A percentile compares a stretch with the other conserved stretches of the same genome.
phyloP scores from a whole-genome alignment of 2,329 filamentous ascomycete genomes.

The Trichoderma sp. region DNA sequence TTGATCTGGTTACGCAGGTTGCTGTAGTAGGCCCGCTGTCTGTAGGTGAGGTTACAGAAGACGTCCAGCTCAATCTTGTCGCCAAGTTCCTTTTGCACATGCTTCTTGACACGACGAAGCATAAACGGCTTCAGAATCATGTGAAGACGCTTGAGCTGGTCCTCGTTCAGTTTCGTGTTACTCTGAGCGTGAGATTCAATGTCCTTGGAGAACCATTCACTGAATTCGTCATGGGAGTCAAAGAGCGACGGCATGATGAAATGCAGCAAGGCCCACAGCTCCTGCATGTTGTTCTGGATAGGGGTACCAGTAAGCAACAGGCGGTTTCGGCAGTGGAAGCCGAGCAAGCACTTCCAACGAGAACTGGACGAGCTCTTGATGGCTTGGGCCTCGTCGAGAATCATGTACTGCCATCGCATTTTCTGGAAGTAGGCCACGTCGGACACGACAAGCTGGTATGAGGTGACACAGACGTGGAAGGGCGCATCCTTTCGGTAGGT shows the following conservation, averaged over 20 bases:
- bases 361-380: constrained; percentile 98
- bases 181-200: constrained; percentile 98
- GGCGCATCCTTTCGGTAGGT: constrained; percentile 91
- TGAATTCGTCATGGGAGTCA: constrained; percentile 89
- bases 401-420: constrained; percentile 99
- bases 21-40: constrained; percentile 89
- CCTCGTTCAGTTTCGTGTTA: constrained; percentile 99
- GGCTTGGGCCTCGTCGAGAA: constrained; percentile 95
- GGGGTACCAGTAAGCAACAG: constrained; percentile 92
- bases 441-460: constrained; percentile 94
- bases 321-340: constrained; percentile 93
- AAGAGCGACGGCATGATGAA: constrained; percentile 99
- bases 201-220: constrained; percentile 91
- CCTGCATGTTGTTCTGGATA: constrained; percentile 99
- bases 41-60: constrained; percentile 94
- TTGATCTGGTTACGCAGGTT: constrained; percentile 96
- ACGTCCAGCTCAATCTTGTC: constrained; percentile 98
- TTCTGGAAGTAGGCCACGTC: constrained; percentile 98
- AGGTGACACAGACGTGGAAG: constrained; percentile 95
- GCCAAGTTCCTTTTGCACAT: constrained; percentile 96
- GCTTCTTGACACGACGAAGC: constrained; percentile 98
- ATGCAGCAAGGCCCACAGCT: constrained; percentile 94
- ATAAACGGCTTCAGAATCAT: constrained; percentile 99
- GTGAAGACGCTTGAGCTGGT: constrained; percentile 92
- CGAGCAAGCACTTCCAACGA: constrained; percentile 91